Base-by-base conservation (phyloP, 352 stramenopile genomes). In the Phytophthora sp. region DNA sequence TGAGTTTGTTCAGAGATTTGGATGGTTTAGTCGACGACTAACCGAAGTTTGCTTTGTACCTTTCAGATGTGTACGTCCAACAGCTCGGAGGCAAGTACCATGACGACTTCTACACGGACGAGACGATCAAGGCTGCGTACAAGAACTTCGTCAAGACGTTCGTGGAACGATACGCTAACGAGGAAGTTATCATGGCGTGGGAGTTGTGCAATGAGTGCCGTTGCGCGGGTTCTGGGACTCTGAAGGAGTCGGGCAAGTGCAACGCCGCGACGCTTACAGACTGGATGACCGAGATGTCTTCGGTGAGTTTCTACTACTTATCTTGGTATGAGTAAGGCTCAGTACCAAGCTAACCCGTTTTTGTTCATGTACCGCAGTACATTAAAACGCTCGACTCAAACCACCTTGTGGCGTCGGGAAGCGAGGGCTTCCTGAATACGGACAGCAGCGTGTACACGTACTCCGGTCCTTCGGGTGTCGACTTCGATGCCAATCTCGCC, bases 371-470 rank as follows among this genome's bases (percentile, higher is more conserved):
- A 9, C 18, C n/a, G n/a, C 31, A 74, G 57, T 76, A 73, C 69
- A 76, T 73, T 44, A 76, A 76, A 35, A 63, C 31, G n/a, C 55
- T 76, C 23, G 69, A 77, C 59, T 54, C 42, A 44, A 77, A 77
- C 44, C 69, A 77, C 42, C 58, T 77, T 15, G 69, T 73, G 35
- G 64, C 69, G 6, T 56, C 64, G 0, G 69, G 69, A 57, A 72
- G 62, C 8, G 69, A 77, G n/a, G 69, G 63, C 3, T 77, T 77
- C 64, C 61, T 77, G 69, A 77, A 77, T 51, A 77, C 69, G 4
- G 63, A 76, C 55, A 77, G 42, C 24, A 77, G 64, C 15, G 63
- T 73, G n/a, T 77, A 77, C 20, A 58, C 71, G 23, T 77, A 77
- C 54, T 77, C 69, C 1, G 69, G 64, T 31, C 69, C 64, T 8